phyloP scores from a whole-genome alignment of 2,329 filamentous ascomycete species.

The Phyllosticta ampelicida region DNA sequence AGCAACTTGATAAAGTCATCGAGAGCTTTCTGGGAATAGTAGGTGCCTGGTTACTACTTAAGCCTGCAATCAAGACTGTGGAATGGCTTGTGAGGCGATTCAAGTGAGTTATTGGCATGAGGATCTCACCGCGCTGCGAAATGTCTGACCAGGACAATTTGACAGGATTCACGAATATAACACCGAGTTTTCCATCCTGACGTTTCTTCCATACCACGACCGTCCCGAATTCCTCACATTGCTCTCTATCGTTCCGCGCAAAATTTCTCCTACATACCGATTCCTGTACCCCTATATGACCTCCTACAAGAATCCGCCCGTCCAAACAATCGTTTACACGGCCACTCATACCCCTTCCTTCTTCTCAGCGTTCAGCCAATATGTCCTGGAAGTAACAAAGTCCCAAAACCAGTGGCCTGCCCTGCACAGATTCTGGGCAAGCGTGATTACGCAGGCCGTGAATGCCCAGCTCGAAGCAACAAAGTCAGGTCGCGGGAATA shows the following conservation, averaged over 20 bases:
- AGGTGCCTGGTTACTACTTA: slow-evolving; percentile 65
- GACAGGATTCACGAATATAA: slow-evolving; percentile 83
- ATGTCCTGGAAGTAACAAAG: slow-evolving; percentile 64
- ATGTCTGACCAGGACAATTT: slow-evolving; percentile 10
- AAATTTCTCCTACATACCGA: slow-evolving; percentile 62
- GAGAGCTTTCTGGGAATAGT: slow-evolving; percentile 75
- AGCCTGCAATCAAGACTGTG: slow-evolving; percentile 78
- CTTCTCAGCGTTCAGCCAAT: slow-evolving; percentile 63
- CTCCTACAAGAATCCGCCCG: slow-evolving; percentile 63
- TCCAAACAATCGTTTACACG: slow-evolving; percentile 73
- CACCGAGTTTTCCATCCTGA: slow-evolving; percentile 62
- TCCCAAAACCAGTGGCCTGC: slow-evolving; percentile 63
- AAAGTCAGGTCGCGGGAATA: slow-evolving; percentile 61
- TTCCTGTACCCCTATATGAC: slow-evolving; percentile 82
- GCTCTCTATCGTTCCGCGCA: slow-evolving; percentile 73
- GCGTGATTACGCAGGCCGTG: slow-evolving; percentile 74
- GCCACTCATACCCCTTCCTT: slow-evolving; percentile 69
- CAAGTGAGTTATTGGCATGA: slow-evolving; percentile 42
- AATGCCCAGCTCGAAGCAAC: slow-evolving; percentile 70
- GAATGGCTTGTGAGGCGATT: slow-evolving; percentile 95
- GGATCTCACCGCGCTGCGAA: slow-evolving; percentile 9
- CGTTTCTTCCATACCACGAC: slow-evolving; percentile 87
- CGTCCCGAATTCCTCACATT: slow-evolving; percentile 76
- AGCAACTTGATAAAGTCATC: slow-evolving; percentile 64
- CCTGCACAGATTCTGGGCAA: slow-evolving; percentile 82